Evolutionary conservation across 441 rosid genomes (phyloP), one percentile per base, ranked within the genome.

Genomic region (Corymbia citriodora): DNA sequence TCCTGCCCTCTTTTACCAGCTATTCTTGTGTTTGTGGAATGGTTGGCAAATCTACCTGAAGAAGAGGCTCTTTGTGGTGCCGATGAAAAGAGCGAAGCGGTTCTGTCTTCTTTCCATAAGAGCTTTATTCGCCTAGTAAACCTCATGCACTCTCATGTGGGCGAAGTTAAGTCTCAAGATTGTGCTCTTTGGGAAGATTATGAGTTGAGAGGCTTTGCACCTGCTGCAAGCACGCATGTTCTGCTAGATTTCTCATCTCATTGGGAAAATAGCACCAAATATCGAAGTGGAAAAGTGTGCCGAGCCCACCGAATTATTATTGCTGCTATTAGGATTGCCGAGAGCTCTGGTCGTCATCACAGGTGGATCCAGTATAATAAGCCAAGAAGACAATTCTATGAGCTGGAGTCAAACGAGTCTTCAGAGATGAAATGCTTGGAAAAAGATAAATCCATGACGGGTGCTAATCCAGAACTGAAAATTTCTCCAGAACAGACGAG

Each of bases 101-200:
- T 96, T 1, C 90, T 95, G 85, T 92, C 96, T 70, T 96, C 94
- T 94, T 96, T 98, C 93, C 94, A 94, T 87, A 87, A 93, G 90
- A 92, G 93, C 89, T 94, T 97, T 23, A 87, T 92, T 87, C 91
- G 92, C 88, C 94, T 97, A 59, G 91, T 95, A 90, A 93, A 91
- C 94, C 92, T 59, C 89, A 82, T 96, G 79, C 92, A 93, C 68
- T 45, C 63, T 72, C 90, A 63, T 0, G 10, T 88, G 74, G 89
- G 81, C 59, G 94, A 91, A 88, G 90, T 61, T 23, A 82, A 91
- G 61, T 90, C 93, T 90, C 90, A 87, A 48, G 85, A 88, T 79
- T 91, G 53, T 50, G 95, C 97, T 92, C 93, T 97, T 27, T 98
- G 99, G 99, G 99, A 97, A 93, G 99, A 98, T 93, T 95, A 94